These are phyloP conservation scores for Colletotrichum noveboracense DNA, from an alignment of 2,329 filamentous ascomycete genomes.

Conservation along the genomic window DNA sequence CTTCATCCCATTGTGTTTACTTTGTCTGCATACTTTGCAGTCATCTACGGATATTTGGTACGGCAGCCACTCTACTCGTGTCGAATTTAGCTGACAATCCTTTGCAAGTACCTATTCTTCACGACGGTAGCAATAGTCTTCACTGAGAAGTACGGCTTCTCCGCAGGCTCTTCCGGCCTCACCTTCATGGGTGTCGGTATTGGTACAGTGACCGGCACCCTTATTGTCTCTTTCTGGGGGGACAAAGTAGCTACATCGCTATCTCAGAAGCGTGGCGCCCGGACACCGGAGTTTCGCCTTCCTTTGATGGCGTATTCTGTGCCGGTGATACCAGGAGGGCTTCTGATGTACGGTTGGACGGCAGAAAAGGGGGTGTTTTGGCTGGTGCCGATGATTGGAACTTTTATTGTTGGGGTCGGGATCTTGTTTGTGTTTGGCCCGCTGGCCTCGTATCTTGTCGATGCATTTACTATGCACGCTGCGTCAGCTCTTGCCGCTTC, in stretches of 20 bases:
- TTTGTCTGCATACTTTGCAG: conserved; percentile 37
- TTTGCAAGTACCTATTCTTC: conserved; percentile 47
- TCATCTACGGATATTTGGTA: conserved; percentile 37
- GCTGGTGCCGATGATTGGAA: conserved; percentile 61
- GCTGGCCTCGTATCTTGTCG: conserved; percentile 53
- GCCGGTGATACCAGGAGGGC: conserved; percentile 29
- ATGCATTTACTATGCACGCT: conserved; percentile 60
- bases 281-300: conserved; percentile 25
- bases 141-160: conserved; percentile 36
- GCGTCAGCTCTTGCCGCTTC: conserved; percentile 70
- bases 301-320: conserved; percentile 23
- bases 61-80: neutral
- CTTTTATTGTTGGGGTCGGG: conserved; percentile 51
- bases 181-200: conserved; percentile 57
- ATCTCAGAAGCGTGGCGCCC: conserved; percentile 16
- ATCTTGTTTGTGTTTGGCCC: conserved; percentile 1
- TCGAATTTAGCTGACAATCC: neutral
- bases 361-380: conserved; percentile 59
- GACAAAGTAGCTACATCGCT: conserved; percentile 10
- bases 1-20: conserved; percentile 60
- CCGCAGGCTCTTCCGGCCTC: conserved; percentile 32
- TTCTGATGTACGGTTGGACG: conserved; percentile 31
- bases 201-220: conserved; percentile 21
- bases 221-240: conserved; percentile 30
- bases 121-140: conserved; percentile 45